Base-by-base conservation (phyloP, 768 basidiomycete genomes). In the Rhodotorula graminis region DNA sequence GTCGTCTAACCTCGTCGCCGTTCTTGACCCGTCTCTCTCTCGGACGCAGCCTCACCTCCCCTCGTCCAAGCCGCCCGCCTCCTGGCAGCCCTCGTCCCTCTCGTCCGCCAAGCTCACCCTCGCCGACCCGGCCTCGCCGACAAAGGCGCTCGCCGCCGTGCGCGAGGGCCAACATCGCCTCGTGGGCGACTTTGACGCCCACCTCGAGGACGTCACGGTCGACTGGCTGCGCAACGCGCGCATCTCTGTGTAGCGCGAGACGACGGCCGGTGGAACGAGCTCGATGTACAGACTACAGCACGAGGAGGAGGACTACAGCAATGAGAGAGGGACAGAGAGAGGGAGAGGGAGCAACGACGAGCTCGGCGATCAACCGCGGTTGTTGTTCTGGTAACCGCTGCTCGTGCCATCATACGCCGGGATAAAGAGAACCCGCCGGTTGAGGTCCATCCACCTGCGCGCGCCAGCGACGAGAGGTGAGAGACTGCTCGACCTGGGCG, bases 181-280 rank as follows among this genome's bases (percentile, higher is more conserved):
- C 60, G 87, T 92, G 69, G 88, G 87, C 9, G 90, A 92, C 79
- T 91, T 91, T 72, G 90, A 92, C 69, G 90, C 91, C 75, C 89
- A 91, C 81, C 80, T 91, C 59, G 90, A 90, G 80, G 87, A 90
- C 80, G 87, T 88, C 61, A 85, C 79, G 55, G 80, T 83, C 68
- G 85, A 85, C 69, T 86, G 85, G 84, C 73, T 86, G 71, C 79
- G 78, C 61, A 86, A 86, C 59, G 73, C 60, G 6, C 2, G 63
- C 71, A 7, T 29, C n/a, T 27, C 15, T 42, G 40, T 46, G 19
- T 12, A 27, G 7, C 25, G 29, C 25, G 7, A 25, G 27, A 7
- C 2, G n/a, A n/a, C n/a, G 27, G 25, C 2, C 15, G 33, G 6
- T 42, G 62, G 19, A 19, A 33, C 10, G 37, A 37, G n/a, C 37